These are phyloP conservation scores for Sugiyamaella pinicola DNA, from an alignment of 1,139 yeast species.

Conservation along the genomic window DNA sequence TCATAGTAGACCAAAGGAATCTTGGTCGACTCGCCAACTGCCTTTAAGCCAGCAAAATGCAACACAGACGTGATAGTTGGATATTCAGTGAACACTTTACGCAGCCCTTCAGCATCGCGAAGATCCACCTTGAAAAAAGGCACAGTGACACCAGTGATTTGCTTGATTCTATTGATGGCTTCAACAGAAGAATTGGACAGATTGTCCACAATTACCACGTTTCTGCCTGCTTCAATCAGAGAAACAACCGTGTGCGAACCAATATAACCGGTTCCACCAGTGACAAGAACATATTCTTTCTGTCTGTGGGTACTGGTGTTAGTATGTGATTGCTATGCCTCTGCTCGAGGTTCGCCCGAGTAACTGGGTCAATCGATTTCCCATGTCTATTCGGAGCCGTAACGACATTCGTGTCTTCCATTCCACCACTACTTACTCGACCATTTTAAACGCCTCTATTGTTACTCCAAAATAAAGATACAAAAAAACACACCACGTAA, in stretches of 20 bases:
- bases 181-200: slow-evolving; percentile 68
- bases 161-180: slow-evolving; percentile 66
- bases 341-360: too few relatives aligned
- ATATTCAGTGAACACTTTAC: slow-evolving; percentile 53
- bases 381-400: too few relatives aligned
- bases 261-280: slow-evolving; percentile 89
- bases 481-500: background rate
- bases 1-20: slow-evolving; percentile 73
- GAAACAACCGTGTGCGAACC: slow-evolving; percentile 81
- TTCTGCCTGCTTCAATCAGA: slow-evolving; percentile 62
- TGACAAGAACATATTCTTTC: slow-evolving; percentile 56
- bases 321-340: too few relatives aligned
- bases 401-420: too few relatives aligned
- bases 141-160: slow-evolving; percentile 51
- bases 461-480: too few relatives aligned
- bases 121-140: slow-evolving; percentile 66
- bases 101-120: slow-evolving; percentile 53
- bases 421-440: slow-evolving; percentile 16
- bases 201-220: slow-evolving; percentile 73
- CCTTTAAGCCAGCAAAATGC: slow-evolving; percentile 86
- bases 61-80: slow-evolving; percentile 60
- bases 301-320: background rate
- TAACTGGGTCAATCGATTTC: too few relatives aligned
- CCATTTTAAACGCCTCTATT: background rate
- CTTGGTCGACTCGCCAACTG: slow-evolving; percentile 78